Evolutionary conservation across 2,329 filamentous ascomycete species (phyloP).

Genomic region (Xylaria sp.): DNA sequence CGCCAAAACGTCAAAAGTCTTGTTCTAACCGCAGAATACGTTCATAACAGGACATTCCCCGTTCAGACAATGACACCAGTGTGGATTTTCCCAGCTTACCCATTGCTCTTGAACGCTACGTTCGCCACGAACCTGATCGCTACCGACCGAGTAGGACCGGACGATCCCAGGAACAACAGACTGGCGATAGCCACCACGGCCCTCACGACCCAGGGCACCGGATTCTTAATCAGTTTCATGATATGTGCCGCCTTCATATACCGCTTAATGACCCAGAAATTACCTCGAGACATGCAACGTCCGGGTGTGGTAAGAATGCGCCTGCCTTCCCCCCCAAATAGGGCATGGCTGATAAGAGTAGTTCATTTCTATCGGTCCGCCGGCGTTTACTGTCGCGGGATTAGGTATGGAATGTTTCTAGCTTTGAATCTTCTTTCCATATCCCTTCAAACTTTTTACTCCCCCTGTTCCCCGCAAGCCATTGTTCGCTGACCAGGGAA

Average conservation of each 20-base stretch:
- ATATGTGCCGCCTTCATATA: conserved; percentile 86
- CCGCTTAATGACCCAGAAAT: conserved; percentile 85
- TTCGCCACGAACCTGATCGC: conserved; percentile 67
- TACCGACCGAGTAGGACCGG: conserved; percentile 42
- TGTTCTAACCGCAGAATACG: neutral
- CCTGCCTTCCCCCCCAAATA: neutral
- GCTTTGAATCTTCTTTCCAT: too few species aligned
- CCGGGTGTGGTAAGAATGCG: conserved; percentile 68
- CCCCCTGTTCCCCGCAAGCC: neutral
- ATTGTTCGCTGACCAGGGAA: neutral
- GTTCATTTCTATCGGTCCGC: conserved; percentile 83
- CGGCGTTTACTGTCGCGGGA: conserved; percentile 61
- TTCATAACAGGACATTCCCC: conserved; percentile 54
- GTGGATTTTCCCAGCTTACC: conserved; percentile 88
- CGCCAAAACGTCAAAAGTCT: neutral
- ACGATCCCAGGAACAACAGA: conserved; percentile 45
- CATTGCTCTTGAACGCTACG: conserved; percentile 76
- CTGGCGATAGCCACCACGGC: conserved; percentile 56
- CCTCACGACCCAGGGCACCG: conserved; percentile 59
- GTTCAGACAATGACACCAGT: conserved; percentile 86
- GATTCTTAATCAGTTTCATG: conserved; percentile 70
- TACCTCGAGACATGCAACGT: conserved; percentile 75
- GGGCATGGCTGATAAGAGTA: conserved; percentile 32
- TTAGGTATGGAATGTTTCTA: conserved; percentile 44
- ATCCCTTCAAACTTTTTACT: neutral